Evolutionary conservation across 2,329 filamentous ascomycete genomes (phyloP), one percentile per base, ranked within the genome.

Genomic region (Xylaria sp.): DNA sequence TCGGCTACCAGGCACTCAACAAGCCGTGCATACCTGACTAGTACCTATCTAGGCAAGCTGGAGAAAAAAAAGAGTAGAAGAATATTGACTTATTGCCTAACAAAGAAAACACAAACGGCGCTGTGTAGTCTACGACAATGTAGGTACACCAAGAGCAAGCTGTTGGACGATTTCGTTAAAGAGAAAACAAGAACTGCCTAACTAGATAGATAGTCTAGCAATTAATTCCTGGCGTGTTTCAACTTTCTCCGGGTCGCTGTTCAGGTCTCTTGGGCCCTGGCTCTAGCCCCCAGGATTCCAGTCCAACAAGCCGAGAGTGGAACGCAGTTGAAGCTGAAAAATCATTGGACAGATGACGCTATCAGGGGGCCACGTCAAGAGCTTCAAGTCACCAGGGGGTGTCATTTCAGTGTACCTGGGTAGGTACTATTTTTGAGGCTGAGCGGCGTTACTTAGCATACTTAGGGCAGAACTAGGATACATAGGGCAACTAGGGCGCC

Each of bases 211-310:
- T 39, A 49, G 20, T 33, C 38, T 65, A 65, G 57, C 47, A 67
- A 55, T 42, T 44, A 64, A 60, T 55, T 50, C 59, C 61, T 59
- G 67, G 64, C 61, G 56, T 67, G 67, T 69, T 69, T 67, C 65
- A 67, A 69, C 67, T 61, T 57, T 67, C 61, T 62, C 45, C 59
- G 62, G 67, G 65, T 59, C 45, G 13, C 53, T 42, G 15, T 62
- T 50, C 62, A 68, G 65, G 65, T 55, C 45, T n/a, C 57, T 60
- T 22, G 33, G 61, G 47, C 50, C 29, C 49, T 45, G 45, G 17
- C 49, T 31, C 49, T 31, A n/a, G 17, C 39, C 42, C 56, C 53
- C 50, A 65, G 54, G 47, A 62, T 69, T 55, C 51, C 47, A 67
- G 53, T 42, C 51, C 56, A 49, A 49, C 63, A 61, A 49, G 54